Evolutionary conservation across 2,329 filamentous ascomycete species (phyloP).

Genomic region (Lachnellula willkommii): DNA sequence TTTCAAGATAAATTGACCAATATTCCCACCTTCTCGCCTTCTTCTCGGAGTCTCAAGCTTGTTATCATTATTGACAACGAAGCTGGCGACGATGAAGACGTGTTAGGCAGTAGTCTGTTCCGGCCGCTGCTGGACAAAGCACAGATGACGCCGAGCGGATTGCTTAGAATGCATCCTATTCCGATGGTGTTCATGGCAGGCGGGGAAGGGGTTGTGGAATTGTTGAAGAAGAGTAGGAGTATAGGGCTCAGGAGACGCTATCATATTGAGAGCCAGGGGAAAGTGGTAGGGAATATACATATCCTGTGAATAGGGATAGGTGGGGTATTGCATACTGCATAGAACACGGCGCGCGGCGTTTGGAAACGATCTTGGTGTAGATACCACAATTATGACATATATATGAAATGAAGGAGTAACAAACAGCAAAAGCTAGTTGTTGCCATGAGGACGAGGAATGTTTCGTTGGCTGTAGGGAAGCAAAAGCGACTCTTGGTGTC

Average conservation of each 20-base stretch:
- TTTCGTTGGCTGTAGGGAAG: no score
- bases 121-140: conserved; percentile 69
- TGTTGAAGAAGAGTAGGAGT: conserved; percentile 57
- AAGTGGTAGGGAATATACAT: conserved; percentile 72
- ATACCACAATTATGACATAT: background rate
- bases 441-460: no score
- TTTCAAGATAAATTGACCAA: conserved; percentile 79
- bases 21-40: conserved; percentile 71
- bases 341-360: background rate
- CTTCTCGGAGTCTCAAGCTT: conserved; percentile 61
- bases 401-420: no score
- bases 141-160: conserved; percentile 45
- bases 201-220: conserved; percentile 57
- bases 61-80: conserved; percentile 62
- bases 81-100: conserved; percentile 26
- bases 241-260: conserved; percentile 75
- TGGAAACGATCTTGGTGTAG: background rate
- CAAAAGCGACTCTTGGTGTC: no score
- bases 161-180: conserved; percentile 53
- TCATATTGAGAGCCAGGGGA: conserved; percentile 72
- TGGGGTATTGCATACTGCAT: background rate
- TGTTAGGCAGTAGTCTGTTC: conserved; percentile 26
- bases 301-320: conserved; percentile 37
- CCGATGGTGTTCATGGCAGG: conserved; percentile 80
- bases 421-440: no score